Evolutionary conservation across 1,284 basidiomycete species (phyloP).

Genomic region (Tylopilus orsonianus): DNA sequence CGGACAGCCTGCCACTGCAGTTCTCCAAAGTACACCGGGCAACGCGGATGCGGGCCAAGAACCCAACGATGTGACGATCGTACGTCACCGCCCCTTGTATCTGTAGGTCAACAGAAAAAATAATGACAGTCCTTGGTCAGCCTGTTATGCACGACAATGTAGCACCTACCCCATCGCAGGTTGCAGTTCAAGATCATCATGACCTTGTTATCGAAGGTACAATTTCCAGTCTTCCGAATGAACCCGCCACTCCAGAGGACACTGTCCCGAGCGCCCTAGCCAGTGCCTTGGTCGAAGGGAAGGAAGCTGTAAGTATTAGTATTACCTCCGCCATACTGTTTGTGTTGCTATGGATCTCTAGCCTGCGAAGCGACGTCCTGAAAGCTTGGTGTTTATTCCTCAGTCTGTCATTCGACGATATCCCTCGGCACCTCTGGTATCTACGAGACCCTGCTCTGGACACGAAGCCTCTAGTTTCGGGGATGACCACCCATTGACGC

Average conservation of each 20-base stretch:
- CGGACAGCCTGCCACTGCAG: background rate
- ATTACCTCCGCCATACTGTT: background rate
- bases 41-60: background rate
- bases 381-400: constrained; percentile 27
- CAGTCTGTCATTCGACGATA: constrained; percentile 30
- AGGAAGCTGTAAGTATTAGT: constrained; percentile 14
- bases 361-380: constrained; percentile 19
- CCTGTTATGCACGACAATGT: background rate
- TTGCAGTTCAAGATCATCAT: background rate
- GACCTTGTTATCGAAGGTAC: background rate
- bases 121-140: constrained; percentile 11
- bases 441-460: constrained; percentile 1
- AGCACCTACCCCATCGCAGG: background rate
- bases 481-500: constrained; percentile 3
- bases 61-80: background rate
- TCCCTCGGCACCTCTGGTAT: constrained; percentile 12
- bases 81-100: constrained; percentile 5
- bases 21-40: background rate
- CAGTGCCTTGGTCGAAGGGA: background rate
- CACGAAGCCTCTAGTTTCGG: background rate
- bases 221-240: background rate
- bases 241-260: background rate
- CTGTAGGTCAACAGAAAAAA: background rate
- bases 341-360: background rate
- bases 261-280: background rate